Base-by-base conservation (phyloP, 495 filamentous ascomycete genomes). In the Xylaria grammica region DNA sequence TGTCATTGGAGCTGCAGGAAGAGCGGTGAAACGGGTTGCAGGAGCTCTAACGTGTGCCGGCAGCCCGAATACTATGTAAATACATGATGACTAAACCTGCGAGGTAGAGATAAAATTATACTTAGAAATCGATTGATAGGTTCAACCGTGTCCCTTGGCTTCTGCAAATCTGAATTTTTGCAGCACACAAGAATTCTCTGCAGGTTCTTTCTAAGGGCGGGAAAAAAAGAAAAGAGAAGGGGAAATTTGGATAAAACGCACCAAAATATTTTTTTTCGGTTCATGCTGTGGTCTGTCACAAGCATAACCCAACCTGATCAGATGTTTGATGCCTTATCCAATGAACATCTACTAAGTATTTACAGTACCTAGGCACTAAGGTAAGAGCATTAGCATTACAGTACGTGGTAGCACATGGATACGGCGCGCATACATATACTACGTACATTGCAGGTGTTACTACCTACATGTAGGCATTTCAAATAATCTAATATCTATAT, bases 41-140 rank as follows among this genome's bases (percentile, higher is more conserved):
- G 49, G 26, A 51, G 48, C 48, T 19, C 26, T 30, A 10, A n/a
- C 6, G n/a, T n/a, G 48, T 30, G 17, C 49, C 27, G 49, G 30
- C n/a, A 51, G 49, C 20, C 49, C 49, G 49, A 51, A 50, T 26
- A 27, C 22, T n/a, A n/a, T n/a, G n/a, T n/a, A n/a, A n/a, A n/a
- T n/a, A n/a, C n/a, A n/a, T n/a, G n/a, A n/a, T n/a, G n/a, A n/a
- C n/a, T n/a, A n/a, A n/a, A n/a, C n/a, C n/a, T n/a, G n/a, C n/a
- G n/a, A n/a, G n/a, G n/a, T n/a, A n/a, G n/a, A n/a, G n/a, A n/a
- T n/a, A n/a, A n/a, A n/a, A n/a, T n/a, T n/a, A n/a, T n/a, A n/a
- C n/a, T n/a, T n/a, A n/a, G n/a, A n/a, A n/a, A n/a, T n/a, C n/a
- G n/a, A n/a, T n/a, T n/a, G n/a, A n/a, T n/a, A n/a, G n/a, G n/a